Evolutionary conservation across 495 filamentous ascomycete species (phyloP).

Genomic region (Diplogelasinospora grovesii): DNA sequence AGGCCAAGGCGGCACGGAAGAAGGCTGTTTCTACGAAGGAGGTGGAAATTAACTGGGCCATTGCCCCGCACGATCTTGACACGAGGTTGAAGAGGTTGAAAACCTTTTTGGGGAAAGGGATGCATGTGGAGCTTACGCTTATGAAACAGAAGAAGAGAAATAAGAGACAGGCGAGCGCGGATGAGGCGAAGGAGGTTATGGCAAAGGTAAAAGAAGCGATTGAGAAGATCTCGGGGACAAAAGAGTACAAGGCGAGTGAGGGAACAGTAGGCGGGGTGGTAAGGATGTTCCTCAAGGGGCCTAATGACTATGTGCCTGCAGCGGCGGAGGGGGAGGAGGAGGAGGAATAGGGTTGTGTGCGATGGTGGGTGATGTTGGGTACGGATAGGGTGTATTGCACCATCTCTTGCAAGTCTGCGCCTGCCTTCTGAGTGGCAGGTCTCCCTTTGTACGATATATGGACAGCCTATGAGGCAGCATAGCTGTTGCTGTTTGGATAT

Average conservation of each 20-base stretch:
- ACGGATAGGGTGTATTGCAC: too few relatives aligned
- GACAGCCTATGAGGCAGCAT: too few relatives aligned
- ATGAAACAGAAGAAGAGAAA: constrained; percentile 38
- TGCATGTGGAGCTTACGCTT: constrained; percentile 55
- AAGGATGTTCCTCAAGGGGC: constrained; percentile 32
- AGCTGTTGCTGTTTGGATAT: too few relatives aligned
- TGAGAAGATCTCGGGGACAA: constrained; percentile 24
- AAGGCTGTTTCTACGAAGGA: constrained; percentile 47
- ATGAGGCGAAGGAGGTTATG: constrained; percentile 31
- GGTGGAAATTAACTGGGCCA: constrained; percentile 81
- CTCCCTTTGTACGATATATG: too few relatives aligned
- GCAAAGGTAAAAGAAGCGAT: constrained; percentile 22
- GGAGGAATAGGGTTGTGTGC: not conserved
- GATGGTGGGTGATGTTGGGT: not conserved
- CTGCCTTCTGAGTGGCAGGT: too few relatives aligned
- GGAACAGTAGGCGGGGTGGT: constrained; percentile 26
- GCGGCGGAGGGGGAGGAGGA: not conserved
- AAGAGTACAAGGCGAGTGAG: constrained; percentile 33
- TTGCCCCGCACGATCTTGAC: constrained; percentile 57
- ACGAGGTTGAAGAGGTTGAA: constrained; percentile 55
- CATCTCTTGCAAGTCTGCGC: too few relatives aligned
- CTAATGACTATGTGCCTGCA: constrained; percentile 1
- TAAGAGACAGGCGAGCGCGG: constrained; percentile 22
- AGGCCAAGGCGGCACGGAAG: constrained; percentile 19
- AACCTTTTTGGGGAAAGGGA: constrained; percentile 57